These are phyloP conservation scores for Solanum chacoense DNA, from an alignment of 305 asterid genomes.

Conservation along the genomic window DNA sequence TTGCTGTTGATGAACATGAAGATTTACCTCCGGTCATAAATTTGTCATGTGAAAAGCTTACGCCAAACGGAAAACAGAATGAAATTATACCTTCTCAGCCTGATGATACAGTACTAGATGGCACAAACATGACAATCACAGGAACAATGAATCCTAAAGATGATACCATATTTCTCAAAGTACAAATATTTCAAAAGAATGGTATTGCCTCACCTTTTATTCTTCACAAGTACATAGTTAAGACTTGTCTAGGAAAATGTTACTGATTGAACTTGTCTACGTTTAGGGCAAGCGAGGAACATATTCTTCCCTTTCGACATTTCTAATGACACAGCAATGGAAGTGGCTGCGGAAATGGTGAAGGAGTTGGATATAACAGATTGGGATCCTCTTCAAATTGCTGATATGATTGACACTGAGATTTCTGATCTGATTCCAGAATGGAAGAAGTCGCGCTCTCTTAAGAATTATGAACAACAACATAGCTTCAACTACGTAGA, in stretches of 20 bases:
- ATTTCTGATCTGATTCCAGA: slow-evolving; percentile 43
- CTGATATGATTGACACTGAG: slow-evolving; percentile 57
- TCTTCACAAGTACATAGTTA: background rate
- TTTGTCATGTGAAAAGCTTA: slow-evolving; percentile 7
- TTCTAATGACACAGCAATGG: slow-evolving; percentile 44
- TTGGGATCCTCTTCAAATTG: slow-evolving; percentile 62
- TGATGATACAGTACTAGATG: slow-evolving; percentile 3
- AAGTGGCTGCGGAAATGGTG: slow-evolving; percentile 72
- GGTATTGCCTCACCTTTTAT: slow-evolving; percentile 23
- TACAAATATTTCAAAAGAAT: slow-evolving; percentile 43
- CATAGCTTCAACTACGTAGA: slow-evolving; percentile 34
- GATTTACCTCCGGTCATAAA: slow-evolving; percentile 3
- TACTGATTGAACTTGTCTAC: background rate
- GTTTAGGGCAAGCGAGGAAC: slow-evolving; percentile 41
- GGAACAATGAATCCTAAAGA: slow-evolving; percentile 57
- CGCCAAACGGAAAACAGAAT: background rate
- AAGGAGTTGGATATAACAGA: slow-evolving; percentile 56
- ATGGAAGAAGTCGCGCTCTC: slow-evolving; percentile 25
- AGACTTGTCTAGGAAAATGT: background rate
- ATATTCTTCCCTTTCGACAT: slow-evolving; percentile 66
- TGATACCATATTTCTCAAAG: slow-evolving; percentile 59
- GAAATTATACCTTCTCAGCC: background rate
- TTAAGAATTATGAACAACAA: slow-evolving; percentile 19
- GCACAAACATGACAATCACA: slow-evolving; percentile 43
- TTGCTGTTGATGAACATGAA: slow-evolving; percentile 33